Evolutionary conservation across 129 eudicot genomes (phyloP).

Genomic region (Dittrichia graveolens): DNA sequence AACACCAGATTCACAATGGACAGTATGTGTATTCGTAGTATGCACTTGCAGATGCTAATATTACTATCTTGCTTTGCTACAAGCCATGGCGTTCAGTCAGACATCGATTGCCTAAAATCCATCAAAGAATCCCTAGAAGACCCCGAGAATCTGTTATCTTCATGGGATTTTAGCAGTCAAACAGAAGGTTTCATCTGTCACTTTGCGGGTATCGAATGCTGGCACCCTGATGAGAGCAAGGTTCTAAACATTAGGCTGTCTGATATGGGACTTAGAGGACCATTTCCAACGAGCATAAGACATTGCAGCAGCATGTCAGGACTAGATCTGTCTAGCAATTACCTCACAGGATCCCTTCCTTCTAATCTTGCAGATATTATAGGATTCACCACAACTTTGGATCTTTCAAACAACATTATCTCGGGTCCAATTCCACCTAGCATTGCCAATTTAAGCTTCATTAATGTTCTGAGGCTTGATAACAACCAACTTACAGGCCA

Average conservation of each 20-base stretch:
- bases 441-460: conserved; percentile 3
- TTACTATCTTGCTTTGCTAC: conserved; percentile 22
- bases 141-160: conserved; percentile 27
- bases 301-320: conserved; percentile 29
- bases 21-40: not conserved
- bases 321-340: conserved; percentile 43
- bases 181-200: conserved; percentile 37
- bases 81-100: conserved; percentile 23
- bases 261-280: conserved; percentile 46
- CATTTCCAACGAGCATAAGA: conserved; percentile 36
- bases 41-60: conserved; percentile 28
- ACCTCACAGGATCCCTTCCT: conserved; percentile 40
- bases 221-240: conserved; percentile 43
- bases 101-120: conserved; percentile 38
- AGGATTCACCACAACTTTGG: not conserved
- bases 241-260: conserved; percentile 30
- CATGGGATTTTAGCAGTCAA: conserved; percentile 35
- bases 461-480: conserved; percentile 38
- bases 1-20: conserved; percentile 7
- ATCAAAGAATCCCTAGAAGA: conserved; percentile 37
- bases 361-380: conserved; percentile 15
- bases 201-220: conserved; percentile 40
- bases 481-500: conserved; percentile 42
- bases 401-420: conserved; percentile 43
- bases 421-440: conserved; percentile 34